Conservation (phyloP, 371 early-diverging fungal genomes). For the Dichotomocladium elegans region DNA sequence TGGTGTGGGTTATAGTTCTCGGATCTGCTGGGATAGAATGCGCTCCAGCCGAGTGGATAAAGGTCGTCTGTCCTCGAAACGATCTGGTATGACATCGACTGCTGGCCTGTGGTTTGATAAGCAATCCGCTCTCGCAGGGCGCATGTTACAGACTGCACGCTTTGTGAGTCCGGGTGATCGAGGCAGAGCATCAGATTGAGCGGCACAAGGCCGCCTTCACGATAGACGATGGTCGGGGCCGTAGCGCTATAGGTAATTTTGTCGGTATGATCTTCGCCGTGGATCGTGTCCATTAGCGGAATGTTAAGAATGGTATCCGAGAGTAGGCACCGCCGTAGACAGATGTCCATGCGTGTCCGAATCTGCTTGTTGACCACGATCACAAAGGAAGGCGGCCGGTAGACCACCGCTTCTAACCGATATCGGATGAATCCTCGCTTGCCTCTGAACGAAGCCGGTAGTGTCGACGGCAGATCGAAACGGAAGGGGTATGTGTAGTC, state of each 20-base stretch:
- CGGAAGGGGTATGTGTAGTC: conserved; percentile 29
- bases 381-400: conserved; percentile 13
- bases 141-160: conserved; percentile 35
- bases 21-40: conserved; percentile 14
- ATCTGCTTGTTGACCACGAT: conserved; percentile 31
- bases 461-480: conserved; percentile 34
- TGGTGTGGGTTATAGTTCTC: conserved; percentile 10
- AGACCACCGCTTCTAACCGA: conserved; percentile 27
- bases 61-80: conserved; percentile 12
- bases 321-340: conserved; percentile 36
- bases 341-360: conserved; percentile 22
- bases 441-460: conserved; percentile 39
- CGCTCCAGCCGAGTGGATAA: conserved; percentile 24
- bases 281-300: conserved; percentile 18
- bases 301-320: conserved; percentile 17
- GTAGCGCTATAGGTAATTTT: conserved; percentile 31
- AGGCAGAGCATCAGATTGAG: conserved; percentile 31
- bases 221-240: conserved; percentile 37
- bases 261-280: conserved; percentile 28
- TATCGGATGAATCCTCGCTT: conserved; percentile 41
- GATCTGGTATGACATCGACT: conserved; percentile 6
- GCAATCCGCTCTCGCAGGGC: conserved; percentile 38
- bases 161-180: conserved; percentile 18
- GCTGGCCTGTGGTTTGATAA: conserved; percentile 30
- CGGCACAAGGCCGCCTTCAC: conserved; percentile 44